phyloP scores from a whole-genome alignment of 2,329 filamentous ascomycete species.

The Xylaria hypoxylon region DNA sequence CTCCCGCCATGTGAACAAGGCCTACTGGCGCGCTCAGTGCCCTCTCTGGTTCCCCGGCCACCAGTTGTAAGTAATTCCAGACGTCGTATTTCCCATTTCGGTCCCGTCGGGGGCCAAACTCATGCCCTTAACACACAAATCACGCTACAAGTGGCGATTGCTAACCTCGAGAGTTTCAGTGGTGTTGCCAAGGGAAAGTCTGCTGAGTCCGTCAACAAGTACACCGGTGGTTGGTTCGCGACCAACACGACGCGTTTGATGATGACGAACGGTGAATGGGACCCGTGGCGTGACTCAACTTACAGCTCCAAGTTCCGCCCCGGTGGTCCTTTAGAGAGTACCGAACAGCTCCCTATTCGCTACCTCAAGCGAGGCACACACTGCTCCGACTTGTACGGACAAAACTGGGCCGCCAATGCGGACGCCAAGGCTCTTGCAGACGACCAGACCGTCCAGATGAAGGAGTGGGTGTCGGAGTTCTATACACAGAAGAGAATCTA shows the following conservation, averaged over 20 bases:
- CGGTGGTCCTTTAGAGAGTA: conserved; percentile 54
- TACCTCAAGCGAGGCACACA: conserved; percentile 54
- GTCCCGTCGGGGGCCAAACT: not conserved
- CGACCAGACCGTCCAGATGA: conserved; percentile 63
- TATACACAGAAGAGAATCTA: conserved; percentile 48
- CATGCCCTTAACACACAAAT: not conserved
- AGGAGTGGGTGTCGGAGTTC: conserved; percentile 66
- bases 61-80: conserved; percentile 41
- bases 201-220: conserved; percentile 51
- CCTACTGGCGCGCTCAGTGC: conserved; percentile 59
- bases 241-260: conserved; percentile 55
- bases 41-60: conserved; percentile 59
- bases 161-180: conserved; percentile 8
- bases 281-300: conserved; percentile 57
- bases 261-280: conserved; percentile 56
- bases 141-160: not conserved
- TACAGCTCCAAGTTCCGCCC: conserved; percentile 54
- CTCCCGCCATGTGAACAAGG: conserved; percentile 53
- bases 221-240: conserved; percentile 57
- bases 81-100: not conserved
- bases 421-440: conserved; percentile 63
- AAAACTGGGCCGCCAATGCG: conserved; percentile 63
- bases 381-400: conserved; percentile 55
- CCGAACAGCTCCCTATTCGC: conserved; percentile 49
- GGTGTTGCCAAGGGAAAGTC: conserved; percentile 51